Evolutionary conservation across 2,329 filamentous ascomycete species (phyloP).

Genomic region (Ophiostoma angusticollis): DNA sequence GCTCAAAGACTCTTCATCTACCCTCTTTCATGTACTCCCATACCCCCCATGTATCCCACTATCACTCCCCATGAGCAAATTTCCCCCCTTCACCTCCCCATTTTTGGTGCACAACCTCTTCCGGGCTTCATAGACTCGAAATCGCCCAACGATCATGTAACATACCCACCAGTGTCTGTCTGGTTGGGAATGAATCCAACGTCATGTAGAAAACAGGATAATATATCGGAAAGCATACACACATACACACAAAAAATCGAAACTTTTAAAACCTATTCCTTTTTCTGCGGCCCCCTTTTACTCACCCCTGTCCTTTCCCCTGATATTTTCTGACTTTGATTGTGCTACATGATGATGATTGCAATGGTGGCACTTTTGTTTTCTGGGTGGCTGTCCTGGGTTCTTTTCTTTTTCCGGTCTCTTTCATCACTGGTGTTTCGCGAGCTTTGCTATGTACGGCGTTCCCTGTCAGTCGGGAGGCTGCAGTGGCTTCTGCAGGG

Average conservation of each 20-base stretch:
- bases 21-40: too few relatives aligned
- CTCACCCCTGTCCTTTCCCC: too few relatives aligned
- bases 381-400: too few relatives aligned
- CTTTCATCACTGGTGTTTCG: too few relatives aligned
- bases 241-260: conserved; percentile 8
- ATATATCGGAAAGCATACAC: conserved; percentile 15
- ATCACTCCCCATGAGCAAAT: background rate
- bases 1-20: too few relatives aligned
- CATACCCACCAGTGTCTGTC: conserved; percentile 13
- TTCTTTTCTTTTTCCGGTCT: too few relatives aligned
- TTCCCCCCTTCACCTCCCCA: conserved; percentile 1
- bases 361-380: too few relatives aligned
- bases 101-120: conserved; percentile 3
- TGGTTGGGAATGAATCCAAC: conserved; percentile 15
- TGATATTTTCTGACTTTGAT: too few relatives aligned
- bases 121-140: conserved; percentile 11
- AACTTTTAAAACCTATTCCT: conserved; percentile 2
- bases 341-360: too few relatives aligned
- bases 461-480: too few relatives aligned
- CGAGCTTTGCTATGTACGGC: too few relatives aligned
- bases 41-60: background rate
- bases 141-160: conserved; percentile 16
- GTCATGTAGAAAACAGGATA: conserved; percentile 17
- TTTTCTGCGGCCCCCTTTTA: background rate
- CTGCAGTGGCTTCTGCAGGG: too few relatives aligned